Base-by-base conservation (phyloP, 2,329 filamentous ascomycete genomes). In the Graphilbum sp. region DNA sequence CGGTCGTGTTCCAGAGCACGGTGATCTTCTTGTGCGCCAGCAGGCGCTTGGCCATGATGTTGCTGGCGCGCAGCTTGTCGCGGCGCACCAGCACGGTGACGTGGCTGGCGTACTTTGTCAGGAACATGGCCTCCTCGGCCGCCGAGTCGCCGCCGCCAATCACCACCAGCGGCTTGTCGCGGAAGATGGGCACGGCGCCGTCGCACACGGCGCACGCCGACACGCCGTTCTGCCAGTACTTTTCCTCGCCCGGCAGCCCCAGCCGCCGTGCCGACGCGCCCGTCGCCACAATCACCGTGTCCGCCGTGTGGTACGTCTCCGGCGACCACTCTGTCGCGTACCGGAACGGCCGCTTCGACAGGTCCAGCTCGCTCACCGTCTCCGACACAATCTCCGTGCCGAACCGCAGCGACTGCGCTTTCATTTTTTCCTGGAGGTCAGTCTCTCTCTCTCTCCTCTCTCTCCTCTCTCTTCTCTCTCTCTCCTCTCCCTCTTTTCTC, bases 151-250 rank as follows among this genome's bases (percentile, higher is more conserved):
- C 90, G 46, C 90, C 92, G 46, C 90, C 90, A 46, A 98, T 95
- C 36, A 98, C 90, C 31, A 88, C 84, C 39, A 98, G 69, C 9
- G 82, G 88, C 70, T 94, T 93, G 61, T 95, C 85, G 50, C 88
- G 75, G 77, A 94, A 98, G 59, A 98, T 95, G 43, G 90, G 90
- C 34, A 96, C 79, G 36, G 87, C 90, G 46, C 90, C 90, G 55
- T 98, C 90, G 62, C 90, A 98, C 35, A 98, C 90, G 25, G 90
- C 90, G 61, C 90, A 98, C 36, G 90, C 90, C 37, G 81, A 90
- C 55, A 98, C 85, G 49, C 90, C 90, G 57, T 82, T 90, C 57
- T 94, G 87, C 92, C 92, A 98, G 72, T 86, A 98, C 58, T 78
- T 82, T 39, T 93, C 82, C 66, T 98, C 90, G 39, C 90, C 92